Conservation (phyloP, 306 rosid species). For the Canavalia gladiata region DNA sequence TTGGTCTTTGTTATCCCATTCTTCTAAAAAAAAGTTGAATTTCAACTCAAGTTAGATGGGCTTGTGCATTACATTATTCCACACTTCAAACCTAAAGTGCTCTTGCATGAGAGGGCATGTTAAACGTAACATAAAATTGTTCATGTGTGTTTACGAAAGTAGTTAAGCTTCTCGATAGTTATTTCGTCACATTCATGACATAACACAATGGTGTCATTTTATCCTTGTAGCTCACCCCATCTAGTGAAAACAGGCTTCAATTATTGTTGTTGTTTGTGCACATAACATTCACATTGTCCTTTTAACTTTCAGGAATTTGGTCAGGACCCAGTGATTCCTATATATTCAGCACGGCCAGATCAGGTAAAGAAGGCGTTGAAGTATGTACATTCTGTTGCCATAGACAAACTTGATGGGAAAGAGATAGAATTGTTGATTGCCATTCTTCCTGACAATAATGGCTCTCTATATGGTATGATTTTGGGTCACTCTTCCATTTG, state of each 20-base stretch:
- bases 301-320: conserved; percentile 49
- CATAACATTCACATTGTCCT: neutral
- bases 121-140: neutral
- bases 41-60: neutral
- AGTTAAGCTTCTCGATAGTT: neutral
- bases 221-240: neutral
- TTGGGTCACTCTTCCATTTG: conserved; percentile 12
- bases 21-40: neutral
- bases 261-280: neutral
- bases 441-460: conserved; percentile 61
- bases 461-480: conserved; percentile 58
- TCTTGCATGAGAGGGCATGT: neutral
- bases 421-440: conserved; percentile 57
- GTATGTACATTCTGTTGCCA: conserved; percentile 48
- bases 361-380: conserved; percentile 60
- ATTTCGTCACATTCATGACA: neutral
- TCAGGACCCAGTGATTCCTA: conserved; percentile 51
- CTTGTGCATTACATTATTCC: neutral
- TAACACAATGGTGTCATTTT: neutral
- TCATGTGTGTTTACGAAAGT: neutral
- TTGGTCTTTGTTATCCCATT: neutral
- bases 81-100: neutral
- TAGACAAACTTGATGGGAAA: conserved; percentile 51
- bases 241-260: neutral
- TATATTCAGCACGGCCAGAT: conserved; percentile 54